phyloP scores from a whole-genome alignment of 345 rosid species.

The Hypericum perforatum region DNA sequence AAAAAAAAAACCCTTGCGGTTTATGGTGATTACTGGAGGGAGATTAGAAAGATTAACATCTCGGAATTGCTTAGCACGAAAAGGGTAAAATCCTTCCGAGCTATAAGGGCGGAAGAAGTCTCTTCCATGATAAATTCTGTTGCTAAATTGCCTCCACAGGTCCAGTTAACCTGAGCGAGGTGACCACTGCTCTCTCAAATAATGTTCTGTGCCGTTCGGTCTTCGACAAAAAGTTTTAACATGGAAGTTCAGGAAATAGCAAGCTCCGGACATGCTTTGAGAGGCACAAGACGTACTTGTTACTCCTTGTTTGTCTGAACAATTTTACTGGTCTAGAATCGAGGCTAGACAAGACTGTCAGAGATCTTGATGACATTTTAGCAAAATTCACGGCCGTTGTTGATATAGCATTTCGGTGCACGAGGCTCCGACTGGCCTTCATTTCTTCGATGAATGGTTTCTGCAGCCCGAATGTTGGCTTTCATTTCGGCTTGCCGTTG shows the following conservation, averaged over 20 bases:
- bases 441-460: no score
- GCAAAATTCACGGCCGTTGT: no score
- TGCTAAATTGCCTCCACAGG: not conserved
- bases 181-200: constrained; percentile 6
- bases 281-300: not conserved
- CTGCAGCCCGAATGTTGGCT: no score
- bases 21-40: constrained; percentile 5
- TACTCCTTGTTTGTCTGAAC: not conserved
- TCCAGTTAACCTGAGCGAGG: constrained; percentile 11
- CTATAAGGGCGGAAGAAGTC: not conserved
- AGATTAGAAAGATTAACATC: constrained; percentile 10
- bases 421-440: no score
- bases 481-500: no score
- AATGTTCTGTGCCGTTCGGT: constrained; percentile 6
- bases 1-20: no score
- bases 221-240: constrained; percentile 8
- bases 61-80: constrained; percentile 12
- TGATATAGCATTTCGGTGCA: no score
- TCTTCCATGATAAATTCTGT: constrained; percentile 7
- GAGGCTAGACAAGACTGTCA: not conserved
- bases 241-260: not conserved
- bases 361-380: not conserved
- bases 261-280: not conserved
- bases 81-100: constrained; percentile 5
- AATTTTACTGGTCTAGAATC: not conserved